Percentiles rank a stretch among this genome's conserved stretches.
phyloP scores from a whole-genome alignment of 192 early-diverging fungal species.

The Coemansia pectinata region DNA sequence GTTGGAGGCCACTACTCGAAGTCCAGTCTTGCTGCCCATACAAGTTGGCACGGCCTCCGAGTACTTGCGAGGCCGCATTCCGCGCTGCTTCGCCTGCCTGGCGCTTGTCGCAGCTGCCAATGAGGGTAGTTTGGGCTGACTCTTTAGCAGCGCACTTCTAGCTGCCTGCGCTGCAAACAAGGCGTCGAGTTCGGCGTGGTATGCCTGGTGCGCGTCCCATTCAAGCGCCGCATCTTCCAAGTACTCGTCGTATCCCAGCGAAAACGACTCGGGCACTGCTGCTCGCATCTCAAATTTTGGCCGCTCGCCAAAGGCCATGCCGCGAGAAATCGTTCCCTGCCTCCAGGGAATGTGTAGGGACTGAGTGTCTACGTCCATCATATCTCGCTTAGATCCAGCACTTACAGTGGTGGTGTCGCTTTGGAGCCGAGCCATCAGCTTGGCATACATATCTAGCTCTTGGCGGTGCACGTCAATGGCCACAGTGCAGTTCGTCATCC shows the following conservation, averaged over 20 bases:
- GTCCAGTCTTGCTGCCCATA: background rate
- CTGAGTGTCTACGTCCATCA: conserved; percentile 21
- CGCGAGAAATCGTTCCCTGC: conserved; percentile 5
- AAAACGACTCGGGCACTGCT: conserved; percentile 37
- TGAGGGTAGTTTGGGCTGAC: background rate
- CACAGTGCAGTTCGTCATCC: conserved; percentile 54
- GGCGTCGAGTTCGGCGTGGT: conserved; percentile 46
- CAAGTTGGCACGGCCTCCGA: conserved; percentile 34
- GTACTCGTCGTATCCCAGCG: conserved; percentile 56
- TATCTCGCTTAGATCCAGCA: conserved; percentile 1
- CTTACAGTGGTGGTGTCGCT: conserved; percentile 8
- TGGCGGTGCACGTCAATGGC: conserved; percentile 52
- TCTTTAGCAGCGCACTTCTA: conserved; percentile 11
- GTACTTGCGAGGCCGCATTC: conserved; percentile 52
- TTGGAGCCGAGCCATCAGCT: conserved; percentile 50
- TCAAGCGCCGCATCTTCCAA: conserved; percentile 57
- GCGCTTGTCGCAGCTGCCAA: background rate
- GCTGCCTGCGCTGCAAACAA: conserved; percentile 42
- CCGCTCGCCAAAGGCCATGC: conserved; percentile 6
- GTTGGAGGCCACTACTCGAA: background rate
- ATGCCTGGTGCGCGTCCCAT: conserved; percentile 48
- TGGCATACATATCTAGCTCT: conserved; percentile 55
- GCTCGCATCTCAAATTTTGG: conserved; percentile 29
- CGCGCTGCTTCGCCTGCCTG: conserved; percentile 23
- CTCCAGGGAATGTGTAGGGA: conserved; percentile 45